phyloP scores from a whole-genome alignment of 208 protist genomes.

The Leishmania tarentolae region DNA sequence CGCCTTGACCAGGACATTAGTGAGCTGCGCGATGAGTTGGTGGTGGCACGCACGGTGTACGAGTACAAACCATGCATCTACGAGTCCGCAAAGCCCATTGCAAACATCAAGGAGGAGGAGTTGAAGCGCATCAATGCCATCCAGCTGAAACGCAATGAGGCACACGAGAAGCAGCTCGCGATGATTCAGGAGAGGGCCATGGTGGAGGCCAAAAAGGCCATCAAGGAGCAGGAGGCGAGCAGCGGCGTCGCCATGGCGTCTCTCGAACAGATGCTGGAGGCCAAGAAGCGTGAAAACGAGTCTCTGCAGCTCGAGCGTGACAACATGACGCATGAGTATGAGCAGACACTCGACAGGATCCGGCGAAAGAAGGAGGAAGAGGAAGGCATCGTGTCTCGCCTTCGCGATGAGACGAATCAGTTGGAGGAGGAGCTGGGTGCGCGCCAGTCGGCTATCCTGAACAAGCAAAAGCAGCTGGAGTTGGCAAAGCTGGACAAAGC shows the following conservation, averaged over 20 bases:
- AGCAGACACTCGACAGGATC: constrained; percentile 88
- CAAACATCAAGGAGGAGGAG: constrained; percentile 92
- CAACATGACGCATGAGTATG: constrained; percentile 77
- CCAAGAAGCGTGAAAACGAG: constrained; percentile 84
- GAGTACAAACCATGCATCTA: constrained; percentile 92
- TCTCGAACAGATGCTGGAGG: constrained; percentile 74
- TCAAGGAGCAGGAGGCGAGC: constrained; percentile 81
- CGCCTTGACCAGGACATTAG: constrained; percentile 89
- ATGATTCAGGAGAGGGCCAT: constrained; percentile 68
- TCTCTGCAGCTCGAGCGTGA: constrained; percentile 77
- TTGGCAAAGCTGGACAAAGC: constrained; percentile 85
- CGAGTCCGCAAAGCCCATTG: constrained; percentile 75
- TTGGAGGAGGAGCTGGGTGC: constrained; percentile 81
- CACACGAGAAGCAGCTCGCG: constrained; percentile 71
- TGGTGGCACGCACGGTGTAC: constrained; percentile 85
- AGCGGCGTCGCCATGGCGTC: constrained; percentile 75
- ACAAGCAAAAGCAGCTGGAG: constrained; percentile 89
- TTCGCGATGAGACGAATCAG: constrained; percentile 80
- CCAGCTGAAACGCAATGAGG: constrained; percentile 76
- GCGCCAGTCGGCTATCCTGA: constrained; percentile 72
- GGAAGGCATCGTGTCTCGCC: constrained; percentile 60
- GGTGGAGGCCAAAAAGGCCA: constrained; percentile 70
- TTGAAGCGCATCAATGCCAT: constrained; percentile 80
- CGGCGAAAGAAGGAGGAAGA: constrained; percentile 90
- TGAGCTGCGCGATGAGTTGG: constrained; percentile 88